Evolutionary conservation across 1,284 basidiomycete species (phyloP).

Genomic region (Marasmius sp.): DNA sequence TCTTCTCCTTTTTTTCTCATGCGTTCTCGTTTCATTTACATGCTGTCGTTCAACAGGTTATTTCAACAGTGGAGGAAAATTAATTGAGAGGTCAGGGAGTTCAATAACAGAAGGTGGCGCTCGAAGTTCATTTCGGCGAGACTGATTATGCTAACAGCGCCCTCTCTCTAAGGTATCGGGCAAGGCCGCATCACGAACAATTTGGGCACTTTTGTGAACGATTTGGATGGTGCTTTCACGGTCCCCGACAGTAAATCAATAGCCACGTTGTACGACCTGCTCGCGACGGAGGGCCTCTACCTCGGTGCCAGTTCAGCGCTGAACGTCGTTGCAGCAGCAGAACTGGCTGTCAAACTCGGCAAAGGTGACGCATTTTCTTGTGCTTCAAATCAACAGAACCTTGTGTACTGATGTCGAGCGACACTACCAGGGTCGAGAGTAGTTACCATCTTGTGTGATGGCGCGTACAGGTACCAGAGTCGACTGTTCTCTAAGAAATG

Average conservation of each 20-base stretch:
- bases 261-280: conserved; percentile 89
- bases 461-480: conserved; percentile 96
- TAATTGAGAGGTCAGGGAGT: conserved; percentile 81
- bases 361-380: conserved; percentile 51
- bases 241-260: conserved; percentile 92
- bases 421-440: conserved; percentile 70
- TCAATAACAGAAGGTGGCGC: conserved; percentile 91
- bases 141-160: conserved; percentile 9
- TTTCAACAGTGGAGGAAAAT: conserved; percentile 78
- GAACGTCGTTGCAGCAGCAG: conserved; percentile 92
- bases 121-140: conserved; percentile 11
- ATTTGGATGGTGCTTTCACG: conserved; percentile 81
- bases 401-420: neutral
- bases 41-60: conserved; percentile 38
- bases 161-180: conserved; percentile 75
- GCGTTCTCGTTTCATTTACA: neutral
- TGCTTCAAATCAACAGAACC: neutral
- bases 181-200: conserved; percentile 98
- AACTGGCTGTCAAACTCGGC: conserved; percentile 86
- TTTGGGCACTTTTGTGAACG: conserved; percentile 79
- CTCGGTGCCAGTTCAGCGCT: conserved; percentile 95
- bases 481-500: conserved; percentile 95
- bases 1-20: neutral
- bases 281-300: conserved; percentile 94
- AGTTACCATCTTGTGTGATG: conserved; percentile 92